phyloP scores from a whole-genome alignment of 129 eudicot genomes.

The Escallonia rubra region DNA sequence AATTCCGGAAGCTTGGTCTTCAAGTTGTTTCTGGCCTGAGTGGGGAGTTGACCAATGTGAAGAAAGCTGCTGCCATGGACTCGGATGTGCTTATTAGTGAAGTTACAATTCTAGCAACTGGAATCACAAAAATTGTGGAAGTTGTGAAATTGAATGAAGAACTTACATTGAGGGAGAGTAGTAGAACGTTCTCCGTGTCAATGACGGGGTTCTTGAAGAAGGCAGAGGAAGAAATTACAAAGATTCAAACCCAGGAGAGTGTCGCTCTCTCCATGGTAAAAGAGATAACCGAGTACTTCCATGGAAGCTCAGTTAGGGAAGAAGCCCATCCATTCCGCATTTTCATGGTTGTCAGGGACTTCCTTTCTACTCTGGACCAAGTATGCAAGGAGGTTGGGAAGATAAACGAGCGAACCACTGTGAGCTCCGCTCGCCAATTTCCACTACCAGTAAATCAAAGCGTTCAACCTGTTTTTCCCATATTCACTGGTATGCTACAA shows the following conservation, averaged over 20 bases:
- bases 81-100: constrained; percentile 42
- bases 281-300: constrained; percentile 67
- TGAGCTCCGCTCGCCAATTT: constrained; percentile 34
- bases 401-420: constrained; percentile 60
- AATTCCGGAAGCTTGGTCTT: constrained; percentile 14
- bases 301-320: constrained; percentile 50
- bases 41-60: constrained; percentile 69
- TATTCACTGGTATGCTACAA: constrained; percentile 18
- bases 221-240: constrained; percentile 32
- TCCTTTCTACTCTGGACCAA: constrained; percentile 54
- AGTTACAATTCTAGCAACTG: constrained; percentile 37
- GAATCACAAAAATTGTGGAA: constrained; percentile 43
- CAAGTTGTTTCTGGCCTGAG: constrained; percentile 43
- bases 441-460: constrained; percentile 27
- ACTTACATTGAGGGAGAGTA: constrained; percentile 4
- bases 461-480: constrained; percentile 42
- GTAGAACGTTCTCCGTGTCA: constrained; percentile 24
- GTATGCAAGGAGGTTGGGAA: constrained; percentile 85
- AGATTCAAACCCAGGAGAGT: constrained; percentile 43
- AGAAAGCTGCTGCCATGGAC: constrained; percentile 71
- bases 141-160: constrained; percentile 40
- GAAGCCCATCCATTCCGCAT: constrained; percentile 67
- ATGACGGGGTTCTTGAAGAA: constrained; percentile 53
- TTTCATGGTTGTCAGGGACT: constrained; percentile 80
- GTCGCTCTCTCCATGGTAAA: constrained; percentile 51